phyloP scores from a whole-genome alignment of 1,284 basidiomycete species.

The Tetrapyrgos nigripes region DNA sequence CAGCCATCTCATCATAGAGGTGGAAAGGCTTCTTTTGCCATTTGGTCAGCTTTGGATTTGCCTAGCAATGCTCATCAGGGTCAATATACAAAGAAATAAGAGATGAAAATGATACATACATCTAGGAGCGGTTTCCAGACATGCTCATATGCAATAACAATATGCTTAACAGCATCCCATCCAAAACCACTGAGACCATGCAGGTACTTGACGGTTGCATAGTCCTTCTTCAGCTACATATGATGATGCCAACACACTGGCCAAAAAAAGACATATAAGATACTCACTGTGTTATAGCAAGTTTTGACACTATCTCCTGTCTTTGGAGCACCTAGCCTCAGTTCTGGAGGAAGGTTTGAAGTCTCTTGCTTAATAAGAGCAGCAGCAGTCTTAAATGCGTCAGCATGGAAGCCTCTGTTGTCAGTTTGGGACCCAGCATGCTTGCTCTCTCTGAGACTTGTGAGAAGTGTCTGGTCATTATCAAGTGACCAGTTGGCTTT shows the following conservation, averaged over 20 bases:
- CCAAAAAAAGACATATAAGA: not conserved
- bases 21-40: slow-evolving; percentile 35
- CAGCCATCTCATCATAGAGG: slow-evolving; percentile 30
- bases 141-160: slow-evolving; percentile 31
- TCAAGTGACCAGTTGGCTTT: not conserved
- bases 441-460: not conserved
- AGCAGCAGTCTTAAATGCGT: slow-evolving; percentile 4
- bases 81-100: slow-evolving; percentile 4
- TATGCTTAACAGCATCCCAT: slow-evolving; percentile 32
- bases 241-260: not conserved
- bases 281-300: slow-evolving; percentile 17
- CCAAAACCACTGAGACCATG: slow-evolving; percentile 37
- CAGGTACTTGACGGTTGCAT: slow-evolving; percentile 26
- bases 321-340: slow-evolving; percentile 16
- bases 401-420: slow-evolving; percentile 2
- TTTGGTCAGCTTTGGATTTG: slow-evolving; percentile 23
- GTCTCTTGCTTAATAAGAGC: not conserved
- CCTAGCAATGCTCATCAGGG: slow-evolving; percentile 18
- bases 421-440: slow-evolving; percentile 4
- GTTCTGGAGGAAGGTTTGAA: not conserved
- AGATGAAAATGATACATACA: slow-evolving; percentile 17
- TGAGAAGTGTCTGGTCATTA: not conserved
- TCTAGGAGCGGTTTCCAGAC: slow-evolving; percentile 32
- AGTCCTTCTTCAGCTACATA: slow-evolving; percentile 36
- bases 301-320: slow-evolving; percentile 16